Evolutionary conservation across 257 asterid genomes (phyloP).

Genomic region (Ballota nigra): DNA sequence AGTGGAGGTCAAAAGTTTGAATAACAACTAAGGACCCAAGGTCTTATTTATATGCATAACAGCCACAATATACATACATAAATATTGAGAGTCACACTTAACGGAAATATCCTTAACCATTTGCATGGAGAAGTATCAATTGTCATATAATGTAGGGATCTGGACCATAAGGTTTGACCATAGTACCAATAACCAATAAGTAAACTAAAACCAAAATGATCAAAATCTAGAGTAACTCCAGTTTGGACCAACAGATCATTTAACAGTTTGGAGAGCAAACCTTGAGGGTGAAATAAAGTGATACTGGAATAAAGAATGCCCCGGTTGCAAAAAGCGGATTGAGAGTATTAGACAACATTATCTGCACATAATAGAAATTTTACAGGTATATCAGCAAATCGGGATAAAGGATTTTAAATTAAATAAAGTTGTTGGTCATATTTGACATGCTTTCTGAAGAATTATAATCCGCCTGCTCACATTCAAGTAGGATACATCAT

Average conservation of each 20-base stretch:
- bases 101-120: neutral
- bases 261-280: constrained; percentile 37
- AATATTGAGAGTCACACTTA: neutral
- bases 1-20: neutral
- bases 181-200: constrained; percentile 3
- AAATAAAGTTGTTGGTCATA: constrained; percentile 10
- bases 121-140: neutral
- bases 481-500: neutral
- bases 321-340: constrained; percentile 72
- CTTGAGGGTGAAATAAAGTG: constrained; percentile 80
- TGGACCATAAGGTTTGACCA: neutral
- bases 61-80: neutral
- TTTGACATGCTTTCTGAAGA: constrained; percentile 11
- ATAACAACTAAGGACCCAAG: neutral
- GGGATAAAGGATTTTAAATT: constrained; percentile 2
- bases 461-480: constrained; percentile 6
- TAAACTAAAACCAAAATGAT: constrained; percentile 2
- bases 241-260: constrained; percentile 1
- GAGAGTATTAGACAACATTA: constrained; percentile 65
- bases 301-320: constrained; percentile 78
- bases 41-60: neutral
- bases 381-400: constrained; percentile 10
- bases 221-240: constrained; percentile 1
- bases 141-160: neutral
- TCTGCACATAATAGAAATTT: constrained; percentile 45